These are phyloP conservation scores for Coniferiporia sulphurascens DNA, from an alignment of 1,284 basidiomycete species.

Conservation along the genomic window DNA sequence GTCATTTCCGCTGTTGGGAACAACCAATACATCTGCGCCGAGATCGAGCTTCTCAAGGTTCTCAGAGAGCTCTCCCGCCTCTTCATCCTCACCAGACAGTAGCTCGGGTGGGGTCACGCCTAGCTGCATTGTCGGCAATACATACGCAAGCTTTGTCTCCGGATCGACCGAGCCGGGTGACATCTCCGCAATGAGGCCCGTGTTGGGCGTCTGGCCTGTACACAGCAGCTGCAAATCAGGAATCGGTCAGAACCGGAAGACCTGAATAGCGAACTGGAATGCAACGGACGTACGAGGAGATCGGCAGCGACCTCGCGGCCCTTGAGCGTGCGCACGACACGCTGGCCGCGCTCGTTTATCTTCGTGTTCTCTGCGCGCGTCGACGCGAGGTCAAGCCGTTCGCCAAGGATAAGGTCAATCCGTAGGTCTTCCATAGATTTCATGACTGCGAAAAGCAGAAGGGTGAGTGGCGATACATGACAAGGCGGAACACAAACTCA, in stretches of 20 bases:
- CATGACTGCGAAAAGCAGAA: slow-evolving; percentile 28
- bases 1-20: not conserved
- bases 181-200: slow-evolving; percentile 47
- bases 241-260: not conserved
- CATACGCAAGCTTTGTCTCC: slow-evolving; percentile 44
- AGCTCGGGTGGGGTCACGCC: slow-evolving; percentile 24
- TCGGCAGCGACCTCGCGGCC: slow-evolving; percentile 60
- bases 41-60: not conserved
- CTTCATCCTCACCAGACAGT: too few species aligned
- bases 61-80: too few species aligned
- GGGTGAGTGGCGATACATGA: not conserved
- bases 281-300: slow-evolving; percentile 47
- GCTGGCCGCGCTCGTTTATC: slow-evolving; percentile 29
- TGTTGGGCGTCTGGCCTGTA: slow-evolving; percentile 74
- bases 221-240: slow-evolving; percentile 53
- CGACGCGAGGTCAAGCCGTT: slow-evolving; percentile 46
- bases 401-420: slow-evolving; percentile 50
- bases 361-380: slow-evolving; percentile 26
- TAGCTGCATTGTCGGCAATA: slow-evolving; percentile 60
- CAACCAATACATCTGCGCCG: slow-evolving; percentile 8
- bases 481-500: slow-evolving; percentile 24
- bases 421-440: slow-evolving; percentile 38
- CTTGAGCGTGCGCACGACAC: slow-evolving; percentile 47
- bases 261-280: not conserved
- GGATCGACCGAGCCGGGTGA: slow-evolving; percentile 48